A percentile compares a stretch with the other conserved stretches of the same genome.
Evolutionary conservation across 2,329 filamentous ascomycete species (phyloP).

Genomic region (Verticillium isaacii): DNA sequence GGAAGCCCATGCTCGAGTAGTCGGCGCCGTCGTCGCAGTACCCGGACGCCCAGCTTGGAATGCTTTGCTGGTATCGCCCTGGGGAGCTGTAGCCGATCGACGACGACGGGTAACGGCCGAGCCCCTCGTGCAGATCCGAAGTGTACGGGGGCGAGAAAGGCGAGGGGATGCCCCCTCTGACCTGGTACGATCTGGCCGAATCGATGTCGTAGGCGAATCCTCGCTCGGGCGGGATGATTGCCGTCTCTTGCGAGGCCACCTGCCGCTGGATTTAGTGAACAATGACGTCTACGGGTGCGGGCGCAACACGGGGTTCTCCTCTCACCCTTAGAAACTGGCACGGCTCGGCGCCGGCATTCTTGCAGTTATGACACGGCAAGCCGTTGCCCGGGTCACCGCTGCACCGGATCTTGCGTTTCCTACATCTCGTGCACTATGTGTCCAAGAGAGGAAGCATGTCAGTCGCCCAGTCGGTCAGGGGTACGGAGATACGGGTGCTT

Average conservation of each 20-base stretch:
- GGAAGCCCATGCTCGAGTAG: constrained; percentile 28
- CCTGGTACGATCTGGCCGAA: constrained; percentile 26
- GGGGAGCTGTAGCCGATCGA: constrained; percentile 22
- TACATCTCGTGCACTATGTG: constrained; percentile 75
- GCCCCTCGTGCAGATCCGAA: constrained; percentile 24
- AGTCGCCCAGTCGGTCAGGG: not conserved
- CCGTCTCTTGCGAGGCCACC: constrained; percentile 34
- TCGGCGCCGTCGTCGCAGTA: constrained; percentile 33
- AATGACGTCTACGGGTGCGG: not conserved
- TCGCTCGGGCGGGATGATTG: constrained; percentile 22
- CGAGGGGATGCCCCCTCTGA: constrained; percentile 18
- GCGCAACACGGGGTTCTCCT: constrained; percentile 12
- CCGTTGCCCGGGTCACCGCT: constrained; percentile 77
- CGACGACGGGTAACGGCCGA: constrained; percentile 23
- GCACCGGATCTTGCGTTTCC: constrained; percentile 92
- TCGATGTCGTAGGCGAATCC: constrained; percentile 31
- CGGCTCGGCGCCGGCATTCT: constrained; percentile 61
- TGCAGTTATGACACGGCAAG: constrained; percentile 79
- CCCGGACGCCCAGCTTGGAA: constrained; percentile 26
- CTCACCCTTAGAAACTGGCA: constrained; percentile 81
- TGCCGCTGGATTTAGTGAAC: constrained; percentile 10
- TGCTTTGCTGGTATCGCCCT: constrained; percentile 27
- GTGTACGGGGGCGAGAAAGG: constrained; percentile 26
- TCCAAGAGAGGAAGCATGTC: not conserved
- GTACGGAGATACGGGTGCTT: not conserved